Conservation (phyloP, 768 basidiomycete species). For the Infundibulicybe gibba region DNA sequence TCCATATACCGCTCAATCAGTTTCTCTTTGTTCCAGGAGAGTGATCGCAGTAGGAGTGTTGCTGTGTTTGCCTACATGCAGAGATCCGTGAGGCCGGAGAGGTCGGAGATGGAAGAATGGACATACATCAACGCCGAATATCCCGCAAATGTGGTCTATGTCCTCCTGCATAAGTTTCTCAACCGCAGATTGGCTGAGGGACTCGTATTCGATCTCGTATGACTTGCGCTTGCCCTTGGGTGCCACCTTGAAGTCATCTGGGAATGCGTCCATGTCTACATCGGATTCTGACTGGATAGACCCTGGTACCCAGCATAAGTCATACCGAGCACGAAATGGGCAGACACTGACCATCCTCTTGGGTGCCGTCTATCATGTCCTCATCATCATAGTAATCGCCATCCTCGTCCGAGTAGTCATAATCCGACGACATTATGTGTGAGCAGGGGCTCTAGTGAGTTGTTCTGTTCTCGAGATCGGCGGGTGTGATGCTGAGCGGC, state of each 20-base stretch:
- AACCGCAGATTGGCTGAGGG: constrained; percentile 68
- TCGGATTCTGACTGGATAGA: constrained; percentile 46
- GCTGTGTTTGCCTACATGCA: constrained; percentile 53
- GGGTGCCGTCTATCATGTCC: constrained; percentile 65
- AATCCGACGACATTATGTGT: constrained; percentile 52
- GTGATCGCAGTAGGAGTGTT: constrained; percentile 73
- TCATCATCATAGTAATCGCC: constrained; percentile 66
- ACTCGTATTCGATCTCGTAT: constrained; percentile 85
- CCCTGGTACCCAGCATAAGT: constrained; percentile 4
- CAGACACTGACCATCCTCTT: constrained; percentile 43
- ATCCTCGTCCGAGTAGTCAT: constrained; percentile 69
- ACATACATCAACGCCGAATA: constrained; percentile 88
- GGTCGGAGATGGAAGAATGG: constrained; percentile 1
- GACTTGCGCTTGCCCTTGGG: constrained; percentile 58
- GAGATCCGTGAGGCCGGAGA: constrained; percentile 3
- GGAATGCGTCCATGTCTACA: constrained; percentile 65
- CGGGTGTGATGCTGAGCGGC: constrained; percentile 11
- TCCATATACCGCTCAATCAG: constrained; percentile 98
- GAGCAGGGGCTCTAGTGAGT: not conserved
- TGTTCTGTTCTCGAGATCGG: constrained; percentile 16
- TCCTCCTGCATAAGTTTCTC: constrained; percentile 76
- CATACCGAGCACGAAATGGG: constrained; percentile 4
- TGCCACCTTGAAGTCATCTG: constrained; percentile 59
- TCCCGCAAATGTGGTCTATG: constrained; percentile 81
- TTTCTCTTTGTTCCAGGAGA: constrained; percentile 94